Percentiles rank a stretch among this genome's conserved stretches.
These are phyloP conservation scores for Iberis amara DNA, from an alignment of 441 rosid genomes.

Conservation along the genomic window DNA sequence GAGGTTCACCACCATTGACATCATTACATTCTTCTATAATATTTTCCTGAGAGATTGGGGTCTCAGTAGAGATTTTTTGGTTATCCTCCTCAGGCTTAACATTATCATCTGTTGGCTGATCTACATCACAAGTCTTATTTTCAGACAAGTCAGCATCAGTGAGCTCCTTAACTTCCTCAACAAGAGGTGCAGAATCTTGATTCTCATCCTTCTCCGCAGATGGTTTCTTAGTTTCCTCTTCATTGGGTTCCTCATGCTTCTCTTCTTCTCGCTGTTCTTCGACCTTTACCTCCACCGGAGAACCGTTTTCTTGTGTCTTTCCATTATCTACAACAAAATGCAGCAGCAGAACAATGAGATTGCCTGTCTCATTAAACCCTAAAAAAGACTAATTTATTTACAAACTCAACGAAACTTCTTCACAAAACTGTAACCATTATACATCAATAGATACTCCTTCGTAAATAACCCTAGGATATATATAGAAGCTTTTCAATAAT, in stretches of 20 bases:
- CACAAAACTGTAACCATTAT: not conserved
- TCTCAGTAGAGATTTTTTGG: conserved; percentile 29
- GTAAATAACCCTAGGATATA: conserved; percentile 1
- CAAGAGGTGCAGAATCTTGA: conserved; percentile 23
- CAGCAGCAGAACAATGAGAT: conserved; percentile 2
- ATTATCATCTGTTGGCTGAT: conserved; percentile 25
- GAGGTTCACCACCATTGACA: conserved; percentile 22
- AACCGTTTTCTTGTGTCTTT: conserved; percentile 45
- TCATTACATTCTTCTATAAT: conserved; percentile 29
- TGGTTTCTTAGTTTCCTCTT: conserved; percentile 4
- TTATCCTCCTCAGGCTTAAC: conserved; percentile 28
- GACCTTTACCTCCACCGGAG: conserved; percentile 25
- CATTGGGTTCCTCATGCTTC: not conserved
- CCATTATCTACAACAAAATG: conserved; percentile 1
- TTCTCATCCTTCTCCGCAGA: conserved; percentile 18
- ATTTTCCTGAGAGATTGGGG: conserved; percentile 24
- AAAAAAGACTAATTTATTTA: not conserved
- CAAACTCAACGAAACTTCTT: not conserved
- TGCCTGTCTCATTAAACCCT: not conserved
- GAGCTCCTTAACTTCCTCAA: conserved; percentile 22
- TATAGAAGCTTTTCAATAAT: not conserved
- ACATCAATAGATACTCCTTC: not conserved
- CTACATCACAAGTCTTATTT: conserved; percentile 11
- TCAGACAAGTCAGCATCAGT: conserved; percentile 15
- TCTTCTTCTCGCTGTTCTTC: conserved; percentile 27